Percentiles rank a stretch among this genome's conserved stretches.
These are phyloP conservation scores for Crithidia sp. DNA, from an alignment of 208 protist species.

Conservation along the genomic window DNA sequence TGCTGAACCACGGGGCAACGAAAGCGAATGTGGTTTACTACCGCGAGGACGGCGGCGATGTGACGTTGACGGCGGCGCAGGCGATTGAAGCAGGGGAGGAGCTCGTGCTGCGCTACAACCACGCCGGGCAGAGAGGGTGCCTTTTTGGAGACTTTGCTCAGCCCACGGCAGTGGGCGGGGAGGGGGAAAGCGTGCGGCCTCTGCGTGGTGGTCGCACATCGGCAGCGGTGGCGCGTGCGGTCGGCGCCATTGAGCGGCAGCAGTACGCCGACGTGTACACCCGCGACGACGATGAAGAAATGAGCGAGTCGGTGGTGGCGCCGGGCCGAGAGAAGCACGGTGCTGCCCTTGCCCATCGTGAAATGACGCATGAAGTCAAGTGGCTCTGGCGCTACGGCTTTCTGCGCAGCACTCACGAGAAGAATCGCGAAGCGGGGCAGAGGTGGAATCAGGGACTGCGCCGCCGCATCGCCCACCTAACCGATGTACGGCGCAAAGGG, in stretches of 20 bases:
- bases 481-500: conserved; percentile 80
- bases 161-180: no score
- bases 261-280: conserved; percentile 46
- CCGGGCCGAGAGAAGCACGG: background rate
- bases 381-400: conserved; percentile 91
- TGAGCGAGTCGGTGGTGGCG: background rate
- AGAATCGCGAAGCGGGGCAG: conserved; percentile 60
- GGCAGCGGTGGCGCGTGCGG: conserved; percentile 33
- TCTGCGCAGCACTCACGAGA: conserved; percentile 59
- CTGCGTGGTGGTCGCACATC: background rate
- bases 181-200: background rate
- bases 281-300: conserved; percentile 40
- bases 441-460: conserved; percentile 69
- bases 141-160: conserved; percentile 53
- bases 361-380: conserved; percentile 56
- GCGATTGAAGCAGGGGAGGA: conserved; percentile 67
- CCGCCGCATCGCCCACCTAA: conserved; percentile 77
- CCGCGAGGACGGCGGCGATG: conserved; percentile 24
- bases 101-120: conserved; percentile 75
- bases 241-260: conserved; percentile 38
- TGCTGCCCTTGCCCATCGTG: conserved; percentile 21
- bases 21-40: conserved; percentile 69
- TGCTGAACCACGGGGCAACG: conserved; percentile 75
- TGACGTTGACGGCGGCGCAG: conserved; percentile 58
- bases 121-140: conserved; percentile 67